Conservation (phyloP, 129 eudicot species). For the Chrysanthemum makinoi region DNA sequence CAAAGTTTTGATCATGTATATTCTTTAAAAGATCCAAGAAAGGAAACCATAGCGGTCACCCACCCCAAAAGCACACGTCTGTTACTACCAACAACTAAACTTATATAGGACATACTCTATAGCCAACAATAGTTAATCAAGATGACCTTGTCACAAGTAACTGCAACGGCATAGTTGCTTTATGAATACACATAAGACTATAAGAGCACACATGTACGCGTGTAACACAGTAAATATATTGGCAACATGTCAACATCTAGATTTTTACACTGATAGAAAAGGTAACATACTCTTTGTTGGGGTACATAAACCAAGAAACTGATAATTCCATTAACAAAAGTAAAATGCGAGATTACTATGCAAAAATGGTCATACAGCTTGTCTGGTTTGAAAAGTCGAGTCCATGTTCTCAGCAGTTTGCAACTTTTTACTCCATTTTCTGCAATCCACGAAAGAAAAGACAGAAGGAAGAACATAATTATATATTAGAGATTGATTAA, state of each 20-base stretch:
- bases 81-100: neutral
- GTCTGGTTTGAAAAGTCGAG: slow-evolving; percentile 63
- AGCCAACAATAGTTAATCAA: neutral
- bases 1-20: too few relatives aligned
- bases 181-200: neutral
- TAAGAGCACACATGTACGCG: neutral
- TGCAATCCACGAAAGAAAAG: slow-evolving; percentile 16
- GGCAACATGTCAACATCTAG: slow-evolving; percentile 18
- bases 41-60: neutral
- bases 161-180: neutral
- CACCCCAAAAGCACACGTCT: neutral
- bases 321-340: neutral
- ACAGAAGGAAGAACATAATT: neutral
- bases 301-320: slow-evolving; percentile 8
- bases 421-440: slow-evolving; percentile 55
- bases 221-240: slow-evolving; percentile 5
- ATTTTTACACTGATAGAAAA: neutral
- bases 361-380: slow-evolving; percentile 60
- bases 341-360: slow-evolving; percentile 31
- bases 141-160: neutral
- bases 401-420: slow-evolving; percentile 45
- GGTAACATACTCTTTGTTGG: neutral
- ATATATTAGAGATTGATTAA: too few relatives aligned
- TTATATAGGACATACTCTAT: neutral
- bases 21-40: too few relatives aligned